Evolutionary conservation across 495 filamentous ascomycete species (phyloP).

Genomic region (Venustampulla echinocandica): DNA sequence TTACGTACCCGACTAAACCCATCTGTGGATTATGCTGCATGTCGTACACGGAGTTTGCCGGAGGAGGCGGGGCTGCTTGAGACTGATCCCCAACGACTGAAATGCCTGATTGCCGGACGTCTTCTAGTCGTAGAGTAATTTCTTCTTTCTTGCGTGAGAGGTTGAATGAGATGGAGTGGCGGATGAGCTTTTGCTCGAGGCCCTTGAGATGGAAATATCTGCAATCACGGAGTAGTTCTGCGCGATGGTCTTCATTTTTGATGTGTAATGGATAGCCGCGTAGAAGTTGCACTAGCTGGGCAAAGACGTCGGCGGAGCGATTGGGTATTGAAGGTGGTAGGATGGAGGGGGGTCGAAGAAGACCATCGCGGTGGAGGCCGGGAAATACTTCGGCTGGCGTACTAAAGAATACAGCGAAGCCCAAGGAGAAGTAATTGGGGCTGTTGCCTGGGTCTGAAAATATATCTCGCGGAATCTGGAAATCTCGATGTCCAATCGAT

Average conservation of each 20-base stretch:
- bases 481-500: constrained; percentile 73
- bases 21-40: neutral
- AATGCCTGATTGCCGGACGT: constrained; percentile 78
- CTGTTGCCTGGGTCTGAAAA: constrained; percentile 79
- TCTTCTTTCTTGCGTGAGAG: constrained; percentile 56
- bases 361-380: constrained; percentile 65
- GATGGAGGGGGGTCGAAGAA: constrained; percentile 87
- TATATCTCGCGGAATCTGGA: constrained; percentile 83
- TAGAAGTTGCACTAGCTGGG: constrained; percentile 73
- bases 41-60: neutral
- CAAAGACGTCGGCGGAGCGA: constrained; percentile 70
- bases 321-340: constrained; percentile 72
- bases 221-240: constrained; percentile 74
- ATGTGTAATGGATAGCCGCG: constrained; percentile 84
- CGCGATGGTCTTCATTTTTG: constrained; percentile 66
- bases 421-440: constrained; percentile 93
- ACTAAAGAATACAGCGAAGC: constrained; percentile 83
- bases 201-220: constrained; percentile 90
- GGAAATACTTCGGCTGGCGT: constrained; percentile 76
- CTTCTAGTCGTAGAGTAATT: constrained; percentile 73
- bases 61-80: neutral
- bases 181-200: constrained; percentile 79
- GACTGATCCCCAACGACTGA: constrained; percentile 48
- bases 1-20: constrained; percentile 47
- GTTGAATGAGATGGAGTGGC: constrained; percentile 71